Evolutionary conservation across 495 filamentous ascomycete species (phyloP), one percentile per base, ranked within the genome.

Genomic region (Aspergillus heteromorphus): DNA sequence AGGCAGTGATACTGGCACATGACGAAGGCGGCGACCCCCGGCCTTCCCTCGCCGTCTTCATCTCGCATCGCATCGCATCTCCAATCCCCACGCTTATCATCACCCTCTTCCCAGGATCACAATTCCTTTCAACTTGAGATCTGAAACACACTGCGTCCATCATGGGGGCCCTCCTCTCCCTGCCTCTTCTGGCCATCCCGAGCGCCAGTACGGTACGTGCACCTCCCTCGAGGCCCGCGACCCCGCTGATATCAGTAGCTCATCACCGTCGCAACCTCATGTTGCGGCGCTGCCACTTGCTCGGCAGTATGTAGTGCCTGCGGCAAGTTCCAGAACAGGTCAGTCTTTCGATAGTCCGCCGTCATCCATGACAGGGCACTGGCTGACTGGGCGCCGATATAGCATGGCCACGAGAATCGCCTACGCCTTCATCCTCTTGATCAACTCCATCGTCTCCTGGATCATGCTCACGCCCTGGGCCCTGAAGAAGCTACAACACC

Each of bases 381-480:
- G 56, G 67, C 48, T n/a, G n/a, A 11, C 13, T 34, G n/a, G 41
- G 20, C 45, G 30, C 40, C 3, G 18, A 25, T 25, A 59, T 60
- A 95, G 91, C 70, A 91, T 96, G 75, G 91, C 92, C 31, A 98
- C 93, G 65, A 87, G 93, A 75, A 96, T 98, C 71, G 92, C 88
- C 65, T 98, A 97, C 72, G 93, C 95, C 60, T 83, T 97, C 66
- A 87, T 98, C 63, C 89, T 98, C 51, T 82, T 97, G 57, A 71
- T 96, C 74, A 97, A 98, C 81, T 96, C 91, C 43, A 95, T 97
- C 56, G 67, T 95, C 43, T 92, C 95, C 25, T 98, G 93, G 93
- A 88, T 98, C 30, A 95, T 97, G 91, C 92, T 97, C 79, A 97
- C 93, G 8, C 90, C 91, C 55, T 98, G 95, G 93, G 93, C 93